Percentiles rank a stretch among this genome's conserved stretches.
Conservation (phyloP, 345 rosid species). For the Litchi chinensis region DNA sequence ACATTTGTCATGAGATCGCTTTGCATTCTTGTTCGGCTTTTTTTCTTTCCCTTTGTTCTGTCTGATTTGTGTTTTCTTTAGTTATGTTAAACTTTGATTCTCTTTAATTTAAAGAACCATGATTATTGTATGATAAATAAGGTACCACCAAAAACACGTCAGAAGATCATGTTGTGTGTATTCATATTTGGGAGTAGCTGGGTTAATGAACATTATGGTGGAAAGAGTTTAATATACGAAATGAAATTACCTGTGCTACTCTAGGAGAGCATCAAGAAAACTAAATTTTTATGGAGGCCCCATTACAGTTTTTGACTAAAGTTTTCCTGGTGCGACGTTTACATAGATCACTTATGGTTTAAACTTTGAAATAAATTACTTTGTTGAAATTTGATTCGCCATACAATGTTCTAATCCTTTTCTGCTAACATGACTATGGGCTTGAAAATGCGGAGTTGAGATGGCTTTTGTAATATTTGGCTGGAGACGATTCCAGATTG, state of each 20-base stretch:
- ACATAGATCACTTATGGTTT: neutral
- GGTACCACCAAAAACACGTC: neutral
- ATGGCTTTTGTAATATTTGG: neutral
- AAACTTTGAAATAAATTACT: neutral
- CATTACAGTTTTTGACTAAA: neutral
- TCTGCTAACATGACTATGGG: neutral
- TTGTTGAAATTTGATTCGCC: neutral
- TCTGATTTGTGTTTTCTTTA: neutral
- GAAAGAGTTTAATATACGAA: neutral
- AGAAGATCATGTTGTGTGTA: neutral
- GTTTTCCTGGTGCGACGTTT: neutral
- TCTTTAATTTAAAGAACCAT: neutral
- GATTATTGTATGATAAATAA: slow-evolving; percentile 2
- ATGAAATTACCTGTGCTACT: neutral
- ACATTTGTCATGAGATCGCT: neutral
- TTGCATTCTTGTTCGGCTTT: neutral
- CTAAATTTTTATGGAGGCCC: neutral
- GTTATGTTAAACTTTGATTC: neutral
- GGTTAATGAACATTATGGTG: neutral
- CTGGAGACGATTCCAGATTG: neutral
- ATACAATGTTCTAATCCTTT: neutral
- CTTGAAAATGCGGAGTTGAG: neutral
- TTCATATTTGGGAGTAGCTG: neutral
- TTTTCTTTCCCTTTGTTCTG: neutral
- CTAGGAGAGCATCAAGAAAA: neutral